A percentile compares a stretch with the other conserved stretches of the same genome.
Evolutionary conservation across 2,329 filamentous ascomycete genomes (phyloP).

Genomic region (Cladobotryum protrusum): DNA sequence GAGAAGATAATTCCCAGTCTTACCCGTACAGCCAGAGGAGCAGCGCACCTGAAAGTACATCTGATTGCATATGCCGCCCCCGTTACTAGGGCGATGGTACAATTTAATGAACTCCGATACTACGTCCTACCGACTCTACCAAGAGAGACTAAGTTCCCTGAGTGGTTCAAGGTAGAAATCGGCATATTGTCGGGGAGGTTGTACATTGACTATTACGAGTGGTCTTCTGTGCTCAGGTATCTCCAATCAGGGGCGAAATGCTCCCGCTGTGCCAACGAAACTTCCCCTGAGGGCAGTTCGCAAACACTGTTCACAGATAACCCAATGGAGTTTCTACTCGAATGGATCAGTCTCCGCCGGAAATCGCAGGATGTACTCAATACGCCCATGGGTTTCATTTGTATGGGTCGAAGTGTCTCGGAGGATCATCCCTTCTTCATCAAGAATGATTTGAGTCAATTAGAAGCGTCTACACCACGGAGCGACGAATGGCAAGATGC

Average conservation of each 20-base stretch:
- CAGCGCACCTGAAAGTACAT: constrained; percentile 25
- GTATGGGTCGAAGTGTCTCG: constrained; percentile 39
- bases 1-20: constrained; percentile 47
- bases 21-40: constrained; percentile 7
- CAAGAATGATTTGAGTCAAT: not conserved
- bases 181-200: constrained; percentile 56
- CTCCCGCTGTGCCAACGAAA: not conserved
- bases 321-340: constrained; percentile 42
- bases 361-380: constrained; percentile 50
- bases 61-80: constrained; percentile 55
- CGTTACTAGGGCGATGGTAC: constrained; percentile 52
- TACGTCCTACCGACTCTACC: constrained; percentile 46
- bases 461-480: no score
- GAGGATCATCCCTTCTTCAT: constrained; percentile 46
- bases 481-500: not conserved
- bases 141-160: constrained; percentile 33
- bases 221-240: constrained; percentile 22
- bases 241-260: not conserved
- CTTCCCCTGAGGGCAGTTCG: no score
- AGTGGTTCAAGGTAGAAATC: constrained; percentile 51
- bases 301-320: constrained; percentile 10
- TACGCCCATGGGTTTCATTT: constrained; percentile 53
- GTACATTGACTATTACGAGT: constrained; percentile 50
- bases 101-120: constrained; percentile 50
- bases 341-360: constrained; percentile 49